These are phyloP conservation scores for Ehretia macrophylla DNA, from an alignment of 257 asterid genomes.

Conservation along the genomic window DNA sequence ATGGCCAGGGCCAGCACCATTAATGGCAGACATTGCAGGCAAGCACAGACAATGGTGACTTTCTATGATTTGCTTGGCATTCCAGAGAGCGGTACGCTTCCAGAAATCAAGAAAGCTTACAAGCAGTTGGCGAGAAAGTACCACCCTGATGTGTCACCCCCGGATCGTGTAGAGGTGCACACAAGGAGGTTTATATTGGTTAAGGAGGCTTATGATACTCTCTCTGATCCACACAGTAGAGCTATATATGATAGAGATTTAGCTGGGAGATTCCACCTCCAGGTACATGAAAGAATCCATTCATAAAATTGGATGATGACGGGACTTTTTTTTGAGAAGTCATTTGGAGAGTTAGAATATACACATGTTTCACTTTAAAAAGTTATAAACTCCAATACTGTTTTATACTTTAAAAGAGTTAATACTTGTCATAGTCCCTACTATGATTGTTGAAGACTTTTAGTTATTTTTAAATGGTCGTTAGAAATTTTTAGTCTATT, in stretches of 20 bases:
- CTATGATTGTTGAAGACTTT: too few species aligned
- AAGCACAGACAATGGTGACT: conserved; percentile 20
- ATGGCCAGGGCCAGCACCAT: conserved; percentile 11
- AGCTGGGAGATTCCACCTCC: conserved; percentile 17
- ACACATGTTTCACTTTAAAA: too few species aligned
- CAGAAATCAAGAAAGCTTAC: conserved; percentile 59
- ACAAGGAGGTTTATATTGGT: conserved; percentile 46
- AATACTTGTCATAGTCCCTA: too few species aligned
- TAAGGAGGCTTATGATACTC: conserved; percentile 52
- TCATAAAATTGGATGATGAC: too few species aligned
- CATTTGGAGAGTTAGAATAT: too few species aligned
- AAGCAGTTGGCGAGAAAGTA: conserved; percentile 48
- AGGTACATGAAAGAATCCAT: too few species aligned
- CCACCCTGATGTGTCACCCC: conserved; percentile 70
- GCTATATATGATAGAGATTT: conserved; percentile 48
- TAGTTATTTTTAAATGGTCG: too few species aligned
- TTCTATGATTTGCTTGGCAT: conserved; percentile 53
- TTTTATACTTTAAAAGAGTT: too few species aligned
- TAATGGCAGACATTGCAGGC: conserved; percentile 18
- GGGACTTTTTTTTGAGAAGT: too few species aligned
- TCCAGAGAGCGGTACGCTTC: conserved; percentile 26
- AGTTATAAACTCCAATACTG: too few species aligned
- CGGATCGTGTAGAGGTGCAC: conserved; percentile 50
- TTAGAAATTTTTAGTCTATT: too few species aligned
- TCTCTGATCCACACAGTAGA: conserved; percentile 40